phyloP scores from a whole-genome alignment of 2,329 filamentous ascomycete species.

The Fusarium sp. region DNA sequence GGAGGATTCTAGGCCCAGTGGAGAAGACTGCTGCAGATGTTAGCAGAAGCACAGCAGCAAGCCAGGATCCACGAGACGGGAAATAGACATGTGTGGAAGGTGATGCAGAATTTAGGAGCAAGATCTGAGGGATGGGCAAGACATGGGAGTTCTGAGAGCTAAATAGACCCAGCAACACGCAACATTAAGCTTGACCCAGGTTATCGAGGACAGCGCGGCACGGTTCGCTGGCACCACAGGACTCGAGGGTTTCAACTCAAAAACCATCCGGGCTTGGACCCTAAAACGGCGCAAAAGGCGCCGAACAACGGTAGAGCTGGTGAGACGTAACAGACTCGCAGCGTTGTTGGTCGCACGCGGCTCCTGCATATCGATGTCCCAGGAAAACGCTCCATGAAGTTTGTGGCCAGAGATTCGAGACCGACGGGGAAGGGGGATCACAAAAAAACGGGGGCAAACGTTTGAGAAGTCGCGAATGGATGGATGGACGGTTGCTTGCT shows the following conservation, averaged over 20 bases:
- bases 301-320: slow-evolving; percentile 14
- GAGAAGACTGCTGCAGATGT: slow-evolving; percentile 28
- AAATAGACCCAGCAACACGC: slow-evolving; percentile 1
- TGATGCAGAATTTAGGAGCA: not conserved
- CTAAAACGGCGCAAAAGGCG: slow-evolving; percentile 16
- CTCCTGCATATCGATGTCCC: slow-evolving; percentile 8
- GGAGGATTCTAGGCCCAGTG: slow-evolving; percentile 17
- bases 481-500: slow-evolving; percentile 8
- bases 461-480: slow-evolving; percentile 8
- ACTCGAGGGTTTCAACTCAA: slow-evolving; percentile 25
- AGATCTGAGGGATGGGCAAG: not conserved
- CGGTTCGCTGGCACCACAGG: slow-evolving; percentile 23
- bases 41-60: slow-evolving; percentile 33
- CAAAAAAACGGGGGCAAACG: slow-evolving; percentile 7
- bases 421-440: slow-evolving; percentile 9
- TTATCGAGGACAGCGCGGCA: slow-evolving; percentile 20
- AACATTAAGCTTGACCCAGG: not conserved
- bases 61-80: slow-evolving; percentile 12
- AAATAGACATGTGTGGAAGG: slow-evolving; percentile 7
- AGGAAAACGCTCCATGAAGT: slow-evolving; percentile 9
- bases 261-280: slow-evolving; percentile 23
- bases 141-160: not conserved
- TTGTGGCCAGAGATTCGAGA: slow-evolving; percentile 2
- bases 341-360: slow-evolving; percentile 11
- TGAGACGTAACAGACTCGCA: slow-evolving; percentile 9